Conservation (phyloP, 2,329 filamentous ascomycete genomes). For the Lasiodiplodia sp. region DNA sequence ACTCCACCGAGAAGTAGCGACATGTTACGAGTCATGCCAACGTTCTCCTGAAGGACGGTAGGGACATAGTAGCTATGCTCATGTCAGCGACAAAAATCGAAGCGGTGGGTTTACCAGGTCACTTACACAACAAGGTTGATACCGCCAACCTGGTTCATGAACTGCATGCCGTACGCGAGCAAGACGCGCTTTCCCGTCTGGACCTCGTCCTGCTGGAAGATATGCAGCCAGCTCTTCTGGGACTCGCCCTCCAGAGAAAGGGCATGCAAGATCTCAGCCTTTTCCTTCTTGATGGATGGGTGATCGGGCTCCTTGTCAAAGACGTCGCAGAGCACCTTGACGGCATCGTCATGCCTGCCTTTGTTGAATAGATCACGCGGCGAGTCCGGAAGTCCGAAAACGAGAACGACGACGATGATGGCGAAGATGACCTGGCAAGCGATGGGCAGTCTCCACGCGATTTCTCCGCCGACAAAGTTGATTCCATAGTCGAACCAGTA, state of each 20-base stretch:
- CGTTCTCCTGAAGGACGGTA: conserved; percentile 43
- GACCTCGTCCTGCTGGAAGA: conserved; percentile 48
- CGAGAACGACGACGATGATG: conserved; percentile 49
- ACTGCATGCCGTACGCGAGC: conserved; percentile 64
- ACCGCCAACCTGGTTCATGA: conserved; percentile 67
- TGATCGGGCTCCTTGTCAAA: conserved; percentile 58
- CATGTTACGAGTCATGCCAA: conserved; percentile 53
- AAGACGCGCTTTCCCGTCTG: conserved; percentile 65
- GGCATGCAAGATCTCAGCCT: conserved; percentile 68
- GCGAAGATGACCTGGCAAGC: conserved; percentile 60
- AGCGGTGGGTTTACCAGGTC: not conserved
- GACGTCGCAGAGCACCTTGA: conserved; percentile 57
- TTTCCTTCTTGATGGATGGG: conserved; percentile 62
- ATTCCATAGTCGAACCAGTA: conserved; percentile 60
- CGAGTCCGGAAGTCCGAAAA: conserved; percentile 45
- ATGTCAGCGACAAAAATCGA: not conserved
- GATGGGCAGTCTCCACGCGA: conserved; percentile 59
- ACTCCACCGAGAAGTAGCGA: conserved; percentile 57
- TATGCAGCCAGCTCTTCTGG: conserved; percentile 29
- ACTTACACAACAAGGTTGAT: conserved; percentile 41
- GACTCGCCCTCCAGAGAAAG: conserved; percentile 37
- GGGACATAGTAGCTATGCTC: conserved; percentile 24
- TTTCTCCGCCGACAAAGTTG: conserved; percentile 46
- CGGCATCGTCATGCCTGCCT: conserved; percentile 56
- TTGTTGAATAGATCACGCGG: conserved; percentile 44